Base-by-base conservation (phyloP, 805 yeast genomes). In the Candida ponderosae region DNA sequence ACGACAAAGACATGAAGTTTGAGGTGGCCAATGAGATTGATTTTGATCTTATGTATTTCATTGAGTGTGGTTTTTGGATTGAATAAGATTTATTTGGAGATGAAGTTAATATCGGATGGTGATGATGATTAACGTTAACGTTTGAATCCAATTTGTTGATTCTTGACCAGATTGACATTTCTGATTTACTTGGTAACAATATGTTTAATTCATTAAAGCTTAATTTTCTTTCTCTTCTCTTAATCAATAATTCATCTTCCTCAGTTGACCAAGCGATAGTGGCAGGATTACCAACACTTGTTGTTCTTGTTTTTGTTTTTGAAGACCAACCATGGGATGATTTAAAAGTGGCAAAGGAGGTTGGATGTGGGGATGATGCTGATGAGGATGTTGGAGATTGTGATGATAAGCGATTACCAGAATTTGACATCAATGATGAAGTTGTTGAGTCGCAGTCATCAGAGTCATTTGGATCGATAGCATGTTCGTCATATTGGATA, bases 141-240 rank as follows among this genome's bases (percentile, higher is more conserved):
- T 24, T 24, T 24, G n/a, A 24, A 6, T 63, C 68, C 29, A 77
- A 53, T 35, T 66, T 59, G 34, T 66, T 73, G 18, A 82, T 72
- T 42, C 93, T 66, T 29, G 70, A 58, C 66, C 74, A 68, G 31
- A 87, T 87, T 47, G 85, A 93, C n/a, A 66, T 66, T 53, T 82
- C 88, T 0, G 93, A 68, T 44, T 86, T 72, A 40, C 70, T 72
- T 14, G 93, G 90, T 31, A 87, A 63, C 36, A 87, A 59, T 26
- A 86, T 79, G 14, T 81, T 70, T 29, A 87, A 62, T 58, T 87
- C 96, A 15, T 80, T 81, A 49, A 81, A 68, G 26, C 81, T 72
- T 30, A 87, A 60, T 38, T 80, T 81, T 45, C 77, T 62, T 35
- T 72, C 62, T 9, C 74, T 59, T 36, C 82, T 64, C 41, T 73